Evolutionary conservation across 768 basidiomycete genomes (phyloP).

Genomic region (Lactarius psammicola): DNA sequence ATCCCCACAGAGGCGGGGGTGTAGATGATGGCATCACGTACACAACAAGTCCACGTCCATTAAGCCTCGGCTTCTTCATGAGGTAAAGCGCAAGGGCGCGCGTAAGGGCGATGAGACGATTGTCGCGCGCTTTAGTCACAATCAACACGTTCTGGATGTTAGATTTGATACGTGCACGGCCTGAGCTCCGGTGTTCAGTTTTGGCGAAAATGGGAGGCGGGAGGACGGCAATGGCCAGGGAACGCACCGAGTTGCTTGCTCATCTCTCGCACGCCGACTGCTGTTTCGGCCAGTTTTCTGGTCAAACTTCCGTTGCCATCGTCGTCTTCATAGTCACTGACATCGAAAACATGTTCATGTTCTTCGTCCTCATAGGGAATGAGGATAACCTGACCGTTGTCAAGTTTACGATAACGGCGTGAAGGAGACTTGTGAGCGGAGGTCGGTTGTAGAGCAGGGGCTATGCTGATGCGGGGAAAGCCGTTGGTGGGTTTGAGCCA

Average conservation of each 20-base stretch:
- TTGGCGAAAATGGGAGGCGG: background rate
- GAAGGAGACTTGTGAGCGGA: constrained; percentile 26
- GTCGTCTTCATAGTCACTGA: constrained; percentile 56
- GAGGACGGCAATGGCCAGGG: background rate
- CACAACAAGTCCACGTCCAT: constrained; percentile 84
- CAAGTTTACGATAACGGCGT: constrained; percentile 30
- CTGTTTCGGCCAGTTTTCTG: constrained; percentile 92
- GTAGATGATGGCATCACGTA: constrained; percentile 38
- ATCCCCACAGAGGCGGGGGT: constrained; percentile 27
- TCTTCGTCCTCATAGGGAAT: constrained; percentile 29
- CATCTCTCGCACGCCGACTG: constrained; percentile 96
- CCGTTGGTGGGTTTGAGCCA: constrained; percentile 48
- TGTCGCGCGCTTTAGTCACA: constrained; percentile 97
- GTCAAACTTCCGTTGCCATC: constrained; percentile 80
- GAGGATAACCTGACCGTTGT: constrained; percentile 28
- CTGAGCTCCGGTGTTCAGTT: constrained; percentile 40
- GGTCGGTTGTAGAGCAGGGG: constrained; percentile 45
- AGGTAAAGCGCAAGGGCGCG: constrained; percentile 92
- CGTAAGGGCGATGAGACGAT: constrained; percentile 92
- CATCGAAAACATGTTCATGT: constrained; percentile 34
- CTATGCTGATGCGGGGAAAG: constrained; percentile 46
- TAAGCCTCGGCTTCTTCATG: constrained; percentile 79
- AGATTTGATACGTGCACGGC: constrained; percentile 86
- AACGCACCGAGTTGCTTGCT: constrained; percentile 91
- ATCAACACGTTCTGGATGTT: constrained; percentile 93